Evolutionary conservation across 148 eudicot species (phyloP), one percentile per base, ranked within the genome.

Genomic region (Euryodendron excelsum): DNA sequence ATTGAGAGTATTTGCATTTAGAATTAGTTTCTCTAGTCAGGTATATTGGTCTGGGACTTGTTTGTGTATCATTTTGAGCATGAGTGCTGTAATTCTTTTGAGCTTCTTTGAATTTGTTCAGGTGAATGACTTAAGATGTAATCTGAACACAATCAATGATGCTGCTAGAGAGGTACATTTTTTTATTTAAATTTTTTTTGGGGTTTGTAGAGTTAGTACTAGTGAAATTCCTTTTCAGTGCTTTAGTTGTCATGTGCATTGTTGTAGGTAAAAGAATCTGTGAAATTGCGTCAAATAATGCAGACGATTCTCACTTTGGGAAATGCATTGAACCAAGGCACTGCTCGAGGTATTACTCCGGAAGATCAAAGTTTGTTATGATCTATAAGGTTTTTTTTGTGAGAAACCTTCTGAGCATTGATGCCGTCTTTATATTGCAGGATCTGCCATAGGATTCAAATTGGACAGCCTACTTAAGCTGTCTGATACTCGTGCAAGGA

Each of bases 271-370:
- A 93, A 93, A 82, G 98, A 93, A 75, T 93, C 97, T 44, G 76
- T 65, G 69, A 96, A 96, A 83, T 79, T 96, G 82, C 96, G 96
- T 69, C 97, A 96, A 82, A 86, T 96, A 81, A 96, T 96, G 99
- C 98, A 91, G 80, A 96, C 99, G n/a, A 96, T 96, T 77, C 88
- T 96, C 70, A 96, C 97, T 58, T 84, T 96, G 83, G 99, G 99
- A 76, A 96, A 96, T 84, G 99, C 99, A 82, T 81, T 96, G 82
- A 96, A 96, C 81, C 99, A 96, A 90, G 99, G 99, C 84, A 96
- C 99, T 82, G 97, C 99, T 59, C 89, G 99, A 86, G 99, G 99
- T 93, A 91, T 33, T 28, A 23, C 20, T 78, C 72, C 61, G 48
- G 53, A 9, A 45, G 61, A 70, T 64, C 72, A 67, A 59, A 52